Evolutionary conservation across 345 rosid genomes (phyloP), one percentile per base, ranked within the genome.

Genomic region (Citrus sp.): DNA sequence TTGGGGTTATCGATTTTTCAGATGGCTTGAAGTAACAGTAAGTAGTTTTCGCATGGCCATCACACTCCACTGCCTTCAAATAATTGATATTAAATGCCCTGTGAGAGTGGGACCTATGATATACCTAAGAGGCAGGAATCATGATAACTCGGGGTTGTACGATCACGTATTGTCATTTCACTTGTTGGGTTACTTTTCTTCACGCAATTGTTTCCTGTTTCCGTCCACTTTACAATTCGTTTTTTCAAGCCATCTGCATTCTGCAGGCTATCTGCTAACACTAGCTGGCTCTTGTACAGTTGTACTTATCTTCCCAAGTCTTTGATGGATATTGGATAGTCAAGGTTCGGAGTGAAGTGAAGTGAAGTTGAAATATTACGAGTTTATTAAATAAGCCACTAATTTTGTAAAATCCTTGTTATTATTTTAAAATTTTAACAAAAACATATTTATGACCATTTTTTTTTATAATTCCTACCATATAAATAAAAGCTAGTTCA

Each of bases 31-130:
- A 68, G 51, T 34, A 54, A 54, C 58, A 54, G 58, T 54, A 5
- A 18, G 58, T 54, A 54, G 58, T 54, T 54, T 19, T 54, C 6
- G 19, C 58, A 5, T 14, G 27, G 22, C 32, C 21, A 46, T 14
- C 42, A 32, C 7, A 32, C 65, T 8, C 40, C 40, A 59, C 49
- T n/a, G 65, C 58, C 3, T 73, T 27, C 62, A 9, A 55, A 28
- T 9, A 46, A 46, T 46, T 46, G 51, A 46, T 46, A 46, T 46
- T 12, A 46, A 71, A 27, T 13, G n/a, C 1, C 0, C 5, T 1
- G 56, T 60, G 66, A 25, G 64, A 35, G 67, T 74, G 66, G 67
- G 64, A 73, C 76, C 54, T 21, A 54, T 67, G 38, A 67, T 9
- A 8, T 35, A 70, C 27, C 72, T 42, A 70, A 25, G 73, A 69